phyloP scores from a whole-genome alignment of 805 yeast genomes.

The Saturnispora halmiae region DNA sequence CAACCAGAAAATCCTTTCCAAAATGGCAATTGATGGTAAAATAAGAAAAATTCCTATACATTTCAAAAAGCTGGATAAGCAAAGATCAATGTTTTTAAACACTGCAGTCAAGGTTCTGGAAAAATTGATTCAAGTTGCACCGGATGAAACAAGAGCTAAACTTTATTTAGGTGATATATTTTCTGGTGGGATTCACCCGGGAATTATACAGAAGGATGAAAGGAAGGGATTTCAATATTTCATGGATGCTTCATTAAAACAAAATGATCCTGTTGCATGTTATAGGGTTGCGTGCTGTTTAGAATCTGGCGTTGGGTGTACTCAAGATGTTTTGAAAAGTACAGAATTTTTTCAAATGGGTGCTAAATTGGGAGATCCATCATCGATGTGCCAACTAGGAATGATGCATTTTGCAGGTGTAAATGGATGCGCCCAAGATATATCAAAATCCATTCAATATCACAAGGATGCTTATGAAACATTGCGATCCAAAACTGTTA shows the following conservation, averaged over 20 bases:
- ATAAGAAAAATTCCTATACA: conserved; percentile 31
- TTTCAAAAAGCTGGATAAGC: conserved; percentile 38
- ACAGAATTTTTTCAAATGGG: conserved; percentile 48
- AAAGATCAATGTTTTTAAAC: conserved; percentile 44
- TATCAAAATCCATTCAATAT: conserved; percentile 23
- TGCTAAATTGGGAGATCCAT: conserved; percentile 50
- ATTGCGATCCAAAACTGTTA: conserved; percentile 18
- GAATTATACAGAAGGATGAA: conserved; percentile 43
- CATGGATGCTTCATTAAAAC: conserved; percentile 43
- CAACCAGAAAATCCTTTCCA: conserved; percentile 33
- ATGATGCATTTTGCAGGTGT: conserved; percentile 43
- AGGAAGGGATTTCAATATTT: conserved; percentile 54
- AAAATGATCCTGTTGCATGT: conserved; percentile 50
- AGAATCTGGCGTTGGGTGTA: conserved; percentile 55
- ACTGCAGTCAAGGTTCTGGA: conserved; percentile 54
- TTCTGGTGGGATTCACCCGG: conserved; percentile 40
- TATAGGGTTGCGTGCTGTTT: conserved; percentile 64
- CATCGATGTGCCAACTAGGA: conserved; percentile 70
- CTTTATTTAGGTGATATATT: conserved; percentile 55
- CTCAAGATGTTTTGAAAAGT: conserved; percentile 37
- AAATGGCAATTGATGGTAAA: conserved; percentile 41
- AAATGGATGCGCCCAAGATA: conserved; percentile 25
- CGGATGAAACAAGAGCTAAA: conserved; percentile 47
- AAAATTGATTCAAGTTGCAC: conserved; percentile 38
- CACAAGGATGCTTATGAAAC: conserved; percentile 24